Base-by-base conservation (phyloP, 805 yeast genomes). In the Candida endomychidarum region DNA sequence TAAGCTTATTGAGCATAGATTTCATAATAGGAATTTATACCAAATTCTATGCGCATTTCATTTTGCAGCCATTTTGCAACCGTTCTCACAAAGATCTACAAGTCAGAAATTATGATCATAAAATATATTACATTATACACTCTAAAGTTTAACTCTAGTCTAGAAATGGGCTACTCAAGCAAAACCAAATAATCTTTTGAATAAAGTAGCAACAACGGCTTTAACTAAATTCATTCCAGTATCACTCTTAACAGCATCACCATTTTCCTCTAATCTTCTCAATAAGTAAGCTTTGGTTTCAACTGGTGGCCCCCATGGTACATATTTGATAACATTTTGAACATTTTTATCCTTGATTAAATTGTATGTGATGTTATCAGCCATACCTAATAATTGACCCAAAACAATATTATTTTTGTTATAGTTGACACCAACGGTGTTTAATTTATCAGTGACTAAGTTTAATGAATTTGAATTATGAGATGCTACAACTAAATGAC, bases 251-350 rank as follows among this genome's bases (percentile, higher is more conserved):
- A 87, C 95, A 8, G 96, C 95, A 63, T 90, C 96, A 17, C 96
- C 96, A 58, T 90, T 90, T 67, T 90, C 98, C 67, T 90, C 96
- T 47, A 90, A 71, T 67, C 98, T 79, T 71, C 98, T 81, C 47
- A 82, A 70, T 46, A 90, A 67, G 58, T 90, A 90, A 52, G 87
- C 96, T 67, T 86, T 88, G 43, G 96, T 89, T 66, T 91, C 97
- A 51, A 79, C 65, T 41, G 96, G 95, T 23, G 97, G 97, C 8
- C 97, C 97, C 97, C 97, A 90, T 12, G 97, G 95, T 47, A 90
- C 96, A 59, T 91, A 90, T 67, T 91, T 91, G 65, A 91, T 82
- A 39, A 90, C 82, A 55, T 87, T 87, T 46, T 74, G 78, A 32
- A 78, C 85, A 32, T 77, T 72, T 49, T 84, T 78, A 34, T 80